These are phyloP conservation scores for Coemansia sp. DNA, from an alignment of 192 early-diverging fungal species.

Conservation along the genomic window DNA sequence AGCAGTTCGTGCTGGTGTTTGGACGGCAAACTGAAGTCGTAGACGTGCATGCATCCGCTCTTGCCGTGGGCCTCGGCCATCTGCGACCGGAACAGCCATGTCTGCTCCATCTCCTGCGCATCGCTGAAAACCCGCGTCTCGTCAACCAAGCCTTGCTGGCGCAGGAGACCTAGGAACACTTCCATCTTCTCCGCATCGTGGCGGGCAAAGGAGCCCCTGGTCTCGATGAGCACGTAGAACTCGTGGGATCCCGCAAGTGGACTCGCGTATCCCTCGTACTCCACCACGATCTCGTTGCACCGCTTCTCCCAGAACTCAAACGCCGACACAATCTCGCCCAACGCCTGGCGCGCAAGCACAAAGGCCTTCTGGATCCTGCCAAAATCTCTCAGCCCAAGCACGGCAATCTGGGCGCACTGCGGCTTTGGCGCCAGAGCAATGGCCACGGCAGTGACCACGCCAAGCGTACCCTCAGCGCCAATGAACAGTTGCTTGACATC, in stretches of 20 bases:
- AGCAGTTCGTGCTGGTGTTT: conserved; percentile 42
- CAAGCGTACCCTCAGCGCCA: conserved; percentile 93
- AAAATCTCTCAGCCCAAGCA: conserved; percentile 79
- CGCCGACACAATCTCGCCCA: conserved; percentile 93
- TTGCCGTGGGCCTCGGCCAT: conserved; percentile 51
- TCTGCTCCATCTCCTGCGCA: conserved; percentile 28
- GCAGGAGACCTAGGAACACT: conserved; percentile 27
- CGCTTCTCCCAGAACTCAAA: conserved; percentile 96
- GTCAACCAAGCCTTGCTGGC: conserved; percentile 17
- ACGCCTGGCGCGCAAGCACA: conserved; percentile 70
- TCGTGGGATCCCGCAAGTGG: conserved; percentile 26
- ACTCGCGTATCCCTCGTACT: conserved; percentile 29
- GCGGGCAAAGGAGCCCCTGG: conserved; percentile 80
- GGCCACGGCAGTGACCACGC: conserved; percentile 89
- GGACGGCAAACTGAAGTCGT: conserved; percentile 49
- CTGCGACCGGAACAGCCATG: conserved; percentile 49
- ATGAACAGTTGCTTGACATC: conserved; percentile 99
- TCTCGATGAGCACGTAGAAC: conserved; percentile 83
- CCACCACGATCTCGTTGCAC: conserved; percentile 66
- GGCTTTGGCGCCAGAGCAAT: conserved; percentile 79
- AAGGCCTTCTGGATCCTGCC: conserved; percentile 81
- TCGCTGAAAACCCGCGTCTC: conserved; percentile 24
- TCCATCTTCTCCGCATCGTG: conserved; percentile 84
- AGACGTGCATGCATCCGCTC: conserved; percentile 54
- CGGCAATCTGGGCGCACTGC: conserved; percentile 67